These are phyloP conservation scores for Plasmopara halstedii DNA, from an alignment of 352 stramenopile species.

Conservation along the genomic window DNA sequence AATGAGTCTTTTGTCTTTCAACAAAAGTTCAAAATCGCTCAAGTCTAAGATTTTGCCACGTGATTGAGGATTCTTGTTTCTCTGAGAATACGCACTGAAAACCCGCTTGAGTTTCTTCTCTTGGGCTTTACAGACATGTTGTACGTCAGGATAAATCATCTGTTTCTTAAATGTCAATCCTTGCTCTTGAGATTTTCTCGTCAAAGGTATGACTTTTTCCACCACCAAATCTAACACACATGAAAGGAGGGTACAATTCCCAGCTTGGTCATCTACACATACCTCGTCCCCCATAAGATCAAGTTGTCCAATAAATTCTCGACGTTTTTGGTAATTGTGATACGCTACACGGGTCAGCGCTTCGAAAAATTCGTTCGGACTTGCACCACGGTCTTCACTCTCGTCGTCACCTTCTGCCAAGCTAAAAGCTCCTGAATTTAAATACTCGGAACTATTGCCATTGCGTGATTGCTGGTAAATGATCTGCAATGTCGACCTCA, in stretches of 20 bases:
- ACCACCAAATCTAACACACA: constrained; percentile 57
- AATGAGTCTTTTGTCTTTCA: constrained; percentile 64
- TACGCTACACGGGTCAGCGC: constrained; percentile 58
- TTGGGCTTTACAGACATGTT: constrained; percentile 65
- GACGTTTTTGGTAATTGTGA: constrained; percentile 63
- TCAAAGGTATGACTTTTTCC: constrained; percentile 58
- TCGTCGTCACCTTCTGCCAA: constrained; percentile 46
- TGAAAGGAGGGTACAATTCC: constrained; percentile 20
- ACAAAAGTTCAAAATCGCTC: constrained; percentile 54
- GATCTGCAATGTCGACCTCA: constrained; percentile 55
- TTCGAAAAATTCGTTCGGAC: constrained; percentile 78
- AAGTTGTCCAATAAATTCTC: constrained; percentile 31
- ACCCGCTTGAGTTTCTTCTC: constrained; percentile 74
- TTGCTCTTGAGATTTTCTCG: constrained; percentile 74
- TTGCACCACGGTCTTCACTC: constrained; percentile 48
- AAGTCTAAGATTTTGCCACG: constrained; percentile 69
- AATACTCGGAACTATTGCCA: constrained; percentile 6
- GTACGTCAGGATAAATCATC: constrained; percentile 71
- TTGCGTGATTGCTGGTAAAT: constrained; percentile 66
- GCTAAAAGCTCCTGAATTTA: neutral
- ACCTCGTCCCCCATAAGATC: constrained; percentile 16
- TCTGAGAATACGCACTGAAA: constrained; percentile 63
- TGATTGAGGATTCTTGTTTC: constrained; percentile 63
- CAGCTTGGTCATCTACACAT: constrained; percentile 1
- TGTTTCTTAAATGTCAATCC: constrained; percentile 80